Base-by-base conservation (phyloP, 257 asterid genomes). In the Sherardia arvensis region DNA sequence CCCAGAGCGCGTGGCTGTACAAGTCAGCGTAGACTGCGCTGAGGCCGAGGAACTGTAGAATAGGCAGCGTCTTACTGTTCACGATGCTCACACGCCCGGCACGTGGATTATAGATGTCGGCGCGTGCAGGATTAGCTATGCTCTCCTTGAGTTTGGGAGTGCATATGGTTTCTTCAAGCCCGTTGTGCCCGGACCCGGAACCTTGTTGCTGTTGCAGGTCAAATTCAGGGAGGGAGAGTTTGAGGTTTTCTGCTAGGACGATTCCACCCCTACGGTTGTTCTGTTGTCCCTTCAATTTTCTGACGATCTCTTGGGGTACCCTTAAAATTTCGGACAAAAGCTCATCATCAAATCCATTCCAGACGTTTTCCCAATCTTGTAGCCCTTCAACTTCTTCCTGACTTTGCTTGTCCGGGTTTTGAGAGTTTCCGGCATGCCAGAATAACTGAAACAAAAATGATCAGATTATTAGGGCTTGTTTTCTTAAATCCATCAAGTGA, bases 351-450 rank as follows among this genome's bases (percentile, higher is more conserved):
- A 85, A 77, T 0, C 85, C 87, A 6, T 23, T 26, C 49, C 83
- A 71, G 1, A 87, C 54, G 79, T 76, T 87, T 69, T 71, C 28
- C 38, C 36, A 54, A 1, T 64, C 64, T 21, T 69, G 73, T 11
- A 72, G 68, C 55, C 61, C 76, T 32, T 1, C 29, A 10, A 5
- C 43, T 34, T 34, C 7, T 4, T 10, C 43, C 40, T 1, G 36
- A 11, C 49, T 49, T 34, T 48, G 59, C 15, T 55, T 27, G 59
- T 51, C 47, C 23, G n/a, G 56, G 21, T n/a, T 11, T 20, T 25
- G 60, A 15, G 83, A 84, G 55, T 81, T 85, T 59, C 95, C 95
- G 2, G 93, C 93, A 1, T 84, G 73, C 79, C 79, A 73, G 66
- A 83, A 84, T 32, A 55, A 71, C 92, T 87, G 71, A 59, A 9